Conservation (phyloP, 1,284 basidiomycete species). For the Leccinum variabile region DNA sequence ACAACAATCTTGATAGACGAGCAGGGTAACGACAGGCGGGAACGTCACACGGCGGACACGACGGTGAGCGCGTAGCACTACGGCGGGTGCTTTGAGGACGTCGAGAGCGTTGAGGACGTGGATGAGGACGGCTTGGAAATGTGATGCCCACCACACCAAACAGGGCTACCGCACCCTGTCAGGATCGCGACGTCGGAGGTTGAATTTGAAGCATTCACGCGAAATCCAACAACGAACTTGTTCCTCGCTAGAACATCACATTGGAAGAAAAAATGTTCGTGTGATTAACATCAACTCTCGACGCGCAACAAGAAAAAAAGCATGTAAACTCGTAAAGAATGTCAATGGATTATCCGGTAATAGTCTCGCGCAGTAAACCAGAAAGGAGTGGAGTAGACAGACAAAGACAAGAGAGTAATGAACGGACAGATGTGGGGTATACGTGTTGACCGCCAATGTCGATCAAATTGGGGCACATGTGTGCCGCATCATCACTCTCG, state of each 20-base stretch:
- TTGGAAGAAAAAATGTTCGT: conserved; percentile 14
- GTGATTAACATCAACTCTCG: conserved; percentile 27
- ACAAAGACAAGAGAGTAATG: conserved; percentile 37
- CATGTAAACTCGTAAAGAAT: conserved; percentile 34
- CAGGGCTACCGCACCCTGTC: conserved; percentile 15
- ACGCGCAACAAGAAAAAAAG: conserved; percentile 28
- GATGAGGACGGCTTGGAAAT: not conserved
- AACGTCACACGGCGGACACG: conserved; percentile 16
- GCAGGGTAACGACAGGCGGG: not conserved
- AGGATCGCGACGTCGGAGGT: conserved; percentile 28
- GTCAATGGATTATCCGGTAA: conserved; percentile 40
- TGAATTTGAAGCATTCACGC: conserved; percentile 24
- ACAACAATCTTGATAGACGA: conserved; percentile 15
- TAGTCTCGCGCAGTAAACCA: conserved; percentile 37
- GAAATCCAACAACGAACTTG: conserved; percentile 5
- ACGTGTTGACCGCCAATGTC: conserved; percentile 30
- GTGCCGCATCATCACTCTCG: conserved; percentile 43
- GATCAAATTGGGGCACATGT: conserved; percentile 23
- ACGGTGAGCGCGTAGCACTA: conserved; percentile 20
- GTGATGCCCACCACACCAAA: conserved; percentile 7
- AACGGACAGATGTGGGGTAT: conserved; percentile 37
- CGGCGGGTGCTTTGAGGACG: conserved; percentile 7
- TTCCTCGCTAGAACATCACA: conserved; percentile 3
- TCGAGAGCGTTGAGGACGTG: conserved; percentile 8
- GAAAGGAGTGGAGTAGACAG: conserved; percentile 32